Base-by-base conservation (phyloP, 768 basidiomycete genomes). In the Dictyophora rubrovolvata region DNA sequence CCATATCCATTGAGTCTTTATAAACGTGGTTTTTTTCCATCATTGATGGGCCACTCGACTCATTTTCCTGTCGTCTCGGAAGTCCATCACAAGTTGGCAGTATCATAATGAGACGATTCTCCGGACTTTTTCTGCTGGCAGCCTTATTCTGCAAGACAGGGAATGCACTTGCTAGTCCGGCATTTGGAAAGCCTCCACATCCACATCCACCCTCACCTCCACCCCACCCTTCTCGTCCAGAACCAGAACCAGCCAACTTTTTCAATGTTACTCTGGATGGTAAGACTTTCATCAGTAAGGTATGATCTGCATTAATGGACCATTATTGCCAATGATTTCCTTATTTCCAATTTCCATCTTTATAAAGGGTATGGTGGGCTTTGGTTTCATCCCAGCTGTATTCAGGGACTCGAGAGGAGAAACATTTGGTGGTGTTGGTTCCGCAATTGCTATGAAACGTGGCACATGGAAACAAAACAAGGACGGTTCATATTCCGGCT, bases 401-500 rank as follows among this genome's bases (percentile, higher is more conserved):
- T 77, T 79, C 62, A 72, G 61, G 5, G 83, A 84, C 34, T 80
- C 79, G 0, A 81, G 78, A 0, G 79, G 79, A 1, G 80, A 84
- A 60, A 84, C 82, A 0, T 62, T 84, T 7, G 84, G 85, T 22
- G 83, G 82, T 11, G 75, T 84, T 18, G 84, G 84, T n/a, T 82
- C 82, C 56, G 82, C 81, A 1, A 82, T 85, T 22, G 76, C 81
- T 1, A 61, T 85, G 58, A 79, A 84, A 68, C 71, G 61, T 5
- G 76, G 77, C 1, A 74, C 80, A 1, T 83, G 78, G 72, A 65
- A 63, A 21, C 55, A 64, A 47, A 52, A 59, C 4, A 52, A 61
- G 1, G 63, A 77, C 59, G 79, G 77, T 1, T 69, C 67, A 2
- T 82, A 74, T 65, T 68, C 70, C 2, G 82, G 83, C 10, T 79